These are phyloP conservation scores for Verbascum thapsus DNA, from an alignment of 257 asterid genomes.

Conservation along the genomic window DNA sequence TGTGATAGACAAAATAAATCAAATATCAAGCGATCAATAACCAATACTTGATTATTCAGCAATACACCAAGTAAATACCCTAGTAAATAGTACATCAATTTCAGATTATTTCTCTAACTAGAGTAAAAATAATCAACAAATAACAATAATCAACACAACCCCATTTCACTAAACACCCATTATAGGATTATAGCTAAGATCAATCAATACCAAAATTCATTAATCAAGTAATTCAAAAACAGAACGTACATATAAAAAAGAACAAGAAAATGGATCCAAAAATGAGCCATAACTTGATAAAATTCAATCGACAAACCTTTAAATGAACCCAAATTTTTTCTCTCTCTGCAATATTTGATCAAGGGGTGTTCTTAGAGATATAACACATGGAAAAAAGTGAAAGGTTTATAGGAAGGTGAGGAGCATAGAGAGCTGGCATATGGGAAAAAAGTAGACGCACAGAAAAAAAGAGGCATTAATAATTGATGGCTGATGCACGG, in stretches of 20 bases:
- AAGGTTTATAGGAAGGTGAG: conserved; percentile 35
- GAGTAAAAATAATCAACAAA: neutral
- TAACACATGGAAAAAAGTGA: conserved; percentile 27
- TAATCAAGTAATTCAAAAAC: conserved; percentile 8
- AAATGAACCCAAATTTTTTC: conserved; percentile 35
- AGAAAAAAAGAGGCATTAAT: conserved; percentile 28
- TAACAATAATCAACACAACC: neutral
- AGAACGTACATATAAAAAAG: neutral
- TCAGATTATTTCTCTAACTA: conserved; percentile 19
- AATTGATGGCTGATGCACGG: conserved; percentile 37
- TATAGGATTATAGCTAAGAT: conserved; percentile 25
- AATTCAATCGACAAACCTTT: conserved; percentile 32
- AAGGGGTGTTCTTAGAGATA: conserved; percentile 22
- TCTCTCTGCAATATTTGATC: conserved; percentile 23
- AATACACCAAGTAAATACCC: conserved; percentile 18
- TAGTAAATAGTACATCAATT: conserved; percentile 11
- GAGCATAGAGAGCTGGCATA: conserved; percentile 43
- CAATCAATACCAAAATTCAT: conserved; percentile 15
- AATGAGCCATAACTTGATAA: neutral
- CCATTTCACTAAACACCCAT: conserved; percentile 19
- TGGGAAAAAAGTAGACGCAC: conserved; percentile 28
- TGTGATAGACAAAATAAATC: conserved; percentile 18
- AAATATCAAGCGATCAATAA: conserved; percentile 22
- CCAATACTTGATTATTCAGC: conserved; percentile 27
- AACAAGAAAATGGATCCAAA: conserved; percentile 8